Evolutionary conservation across 495 filamentous ascomycete species (phyloP).

Genomic region (Aspergillus hancockii): DNA sequence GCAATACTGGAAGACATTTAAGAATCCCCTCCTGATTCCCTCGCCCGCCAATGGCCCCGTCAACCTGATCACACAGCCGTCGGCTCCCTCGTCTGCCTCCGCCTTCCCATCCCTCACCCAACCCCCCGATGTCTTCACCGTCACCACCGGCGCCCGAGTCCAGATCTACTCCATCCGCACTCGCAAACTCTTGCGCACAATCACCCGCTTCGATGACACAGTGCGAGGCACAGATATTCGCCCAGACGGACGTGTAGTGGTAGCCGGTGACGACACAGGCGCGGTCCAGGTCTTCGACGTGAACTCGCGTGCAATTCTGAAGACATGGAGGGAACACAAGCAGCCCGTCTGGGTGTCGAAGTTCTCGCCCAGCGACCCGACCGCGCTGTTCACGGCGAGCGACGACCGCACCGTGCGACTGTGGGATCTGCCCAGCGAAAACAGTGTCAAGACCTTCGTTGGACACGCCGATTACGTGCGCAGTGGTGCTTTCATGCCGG

Average conservation of each 20-base stretch:
- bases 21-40: conserved; percentile 80
- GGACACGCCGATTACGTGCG: conserved; percentile 94
- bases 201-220: conserved; percentile 86
- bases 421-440: conserved; percentile 87
- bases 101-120: conserved; percentile 49
- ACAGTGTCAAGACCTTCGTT: conserved; percentile 71
- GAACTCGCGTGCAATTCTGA: conserved; percentile 82
- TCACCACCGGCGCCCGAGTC: conserved; percentile 86
- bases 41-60: conserved; percentile 82
- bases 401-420: conserved; percentile 90
- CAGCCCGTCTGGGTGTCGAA: conserved; percentile 91
- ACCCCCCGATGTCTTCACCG: conserved; percentile 77
- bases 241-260: conserved; percentile 82
- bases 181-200: conserved; percentile 84
- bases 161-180: conserved; percentile 91
- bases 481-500: conserved; percentile 81
- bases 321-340: conserved; percentile 95
- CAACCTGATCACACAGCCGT: conserved; percentile 83
- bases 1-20: conserved; percentile 91
- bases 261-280: conserved; percentile 88
- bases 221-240: conserved; percentile 85
- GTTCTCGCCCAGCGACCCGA: conserved; percentile 85
- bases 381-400: conserved; percentile 76
- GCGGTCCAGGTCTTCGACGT: conserved; percentile 94
- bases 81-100: conserved; percentile 47